Evolutionary conservation across 768 basidiomycete species (phyloP).

Genomic region (Tremella yokohamensis): DNA sequence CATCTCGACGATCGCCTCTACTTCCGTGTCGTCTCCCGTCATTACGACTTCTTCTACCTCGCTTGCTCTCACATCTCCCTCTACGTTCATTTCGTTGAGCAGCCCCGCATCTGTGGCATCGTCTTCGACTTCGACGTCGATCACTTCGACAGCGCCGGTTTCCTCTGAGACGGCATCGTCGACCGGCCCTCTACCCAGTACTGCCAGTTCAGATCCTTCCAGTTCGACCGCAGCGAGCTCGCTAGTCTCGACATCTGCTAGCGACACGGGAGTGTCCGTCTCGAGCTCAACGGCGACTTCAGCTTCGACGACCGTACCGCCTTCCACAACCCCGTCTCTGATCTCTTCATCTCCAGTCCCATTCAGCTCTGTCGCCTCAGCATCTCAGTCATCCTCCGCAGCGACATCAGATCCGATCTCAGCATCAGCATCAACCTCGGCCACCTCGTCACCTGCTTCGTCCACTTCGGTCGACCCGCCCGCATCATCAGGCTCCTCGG

Average conservation of each 20-base stretch:
- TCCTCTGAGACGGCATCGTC: conserved; percentile 1
- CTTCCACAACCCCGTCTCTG: background rate
- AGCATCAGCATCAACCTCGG: background rate
- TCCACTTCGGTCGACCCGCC: background rate
- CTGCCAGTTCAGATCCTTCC: no score
- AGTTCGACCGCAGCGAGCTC: no score
- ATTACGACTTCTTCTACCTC: background rate
- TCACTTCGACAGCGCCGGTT: background rate
- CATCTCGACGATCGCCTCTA: background rate
- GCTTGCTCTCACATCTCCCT: background rate
- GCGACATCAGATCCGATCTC: background rate
- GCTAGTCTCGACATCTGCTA: no score
- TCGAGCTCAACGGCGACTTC: conserved; percentile 1
- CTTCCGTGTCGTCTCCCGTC: background rate
- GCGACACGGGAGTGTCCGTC: no score
- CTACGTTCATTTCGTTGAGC: conserved; percentile 5
- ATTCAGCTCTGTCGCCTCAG: background rate
- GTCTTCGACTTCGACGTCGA: background rate
- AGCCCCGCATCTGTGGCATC: background rate
- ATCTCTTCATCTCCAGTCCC: background rate
- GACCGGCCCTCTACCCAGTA: conserved; percentile 1
- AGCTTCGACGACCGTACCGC: background rate
- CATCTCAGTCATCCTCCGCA: background rate
- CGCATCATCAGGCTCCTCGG: background rate
- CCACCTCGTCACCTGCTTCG: background rate